Conservation (phyloP, 768 basidiomycete species). For the Russula sp. region DNA sequence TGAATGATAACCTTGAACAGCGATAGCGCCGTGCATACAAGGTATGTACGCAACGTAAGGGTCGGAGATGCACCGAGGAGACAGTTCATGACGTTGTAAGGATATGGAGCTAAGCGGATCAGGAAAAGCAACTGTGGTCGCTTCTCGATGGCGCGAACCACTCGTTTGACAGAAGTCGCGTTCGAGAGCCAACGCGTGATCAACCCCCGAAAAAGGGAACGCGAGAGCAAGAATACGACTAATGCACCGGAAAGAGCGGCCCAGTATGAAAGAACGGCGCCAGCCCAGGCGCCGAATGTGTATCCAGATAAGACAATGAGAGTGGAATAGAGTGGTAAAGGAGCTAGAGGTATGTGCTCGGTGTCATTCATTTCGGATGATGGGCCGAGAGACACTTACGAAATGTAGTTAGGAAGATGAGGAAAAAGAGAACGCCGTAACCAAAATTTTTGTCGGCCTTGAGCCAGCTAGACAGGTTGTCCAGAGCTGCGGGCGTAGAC, state of each 20-base stretch:
- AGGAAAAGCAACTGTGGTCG: constrained; percentile 86
- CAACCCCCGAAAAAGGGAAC: constrained; percentile 62
- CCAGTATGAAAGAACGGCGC: constrained; percentile 82
- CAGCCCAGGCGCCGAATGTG: constrained; percentile 80
- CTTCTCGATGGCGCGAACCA: constrained; percentile 83
- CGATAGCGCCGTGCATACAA: constrained; percentile 74
- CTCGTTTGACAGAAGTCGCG: constrained; percentile 69
- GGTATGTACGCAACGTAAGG: constrained; percentile 75
- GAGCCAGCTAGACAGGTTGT: constrained; percentile 76
- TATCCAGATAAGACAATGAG: constrained; percentile 91
- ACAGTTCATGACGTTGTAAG: constrained; percentile 94
- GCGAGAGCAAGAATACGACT: constrained; percentile 77
- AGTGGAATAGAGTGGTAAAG: constrained; percentile 89
- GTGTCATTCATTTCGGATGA: constrained; percentile 27
- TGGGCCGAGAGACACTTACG: constrained; percentile 50
- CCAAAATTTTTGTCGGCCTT: constrained; percentile 70
- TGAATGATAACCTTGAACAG: constrained; percentile 90
- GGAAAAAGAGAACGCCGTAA: constrained; percentile 70
- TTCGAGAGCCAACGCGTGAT: constrained; percentile 73
- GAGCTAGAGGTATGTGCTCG: constrained; percentile 49
- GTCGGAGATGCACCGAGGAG: constrained; percentile 85
- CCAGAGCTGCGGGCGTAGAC: constrained; percentile 55
- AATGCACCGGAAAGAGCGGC: constrained; percentile 84
- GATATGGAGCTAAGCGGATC: constrained; percentile 88
- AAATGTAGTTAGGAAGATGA: constrained; percentile 85